Conservation (phyloP, 1,284 basidiomycete species). For the Neonothopanus nambi region DNA sequence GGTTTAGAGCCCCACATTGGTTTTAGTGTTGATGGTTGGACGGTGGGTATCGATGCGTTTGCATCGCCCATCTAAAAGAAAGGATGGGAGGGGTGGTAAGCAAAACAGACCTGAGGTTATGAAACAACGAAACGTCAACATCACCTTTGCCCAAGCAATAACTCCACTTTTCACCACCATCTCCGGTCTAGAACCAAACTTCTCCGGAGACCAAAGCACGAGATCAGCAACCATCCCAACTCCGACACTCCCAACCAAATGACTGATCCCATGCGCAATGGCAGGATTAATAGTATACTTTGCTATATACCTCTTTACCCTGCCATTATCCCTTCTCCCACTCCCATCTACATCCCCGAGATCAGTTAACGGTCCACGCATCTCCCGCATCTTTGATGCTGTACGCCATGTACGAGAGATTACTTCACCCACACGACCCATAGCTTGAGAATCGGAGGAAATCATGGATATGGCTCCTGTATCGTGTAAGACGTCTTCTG, state of each 20-base stretch:
- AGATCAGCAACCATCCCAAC: conserved; percentile 89
- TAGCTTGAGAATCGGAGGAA: conserved; percentile 93
- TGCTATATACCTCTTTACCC: conserved; percentile 96
- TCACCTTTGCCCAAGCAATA: conserved; percentile 85
- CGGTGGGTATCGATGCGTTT: conserved; percentile 91
- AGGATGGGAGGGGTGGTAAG: too few relatives aligned
- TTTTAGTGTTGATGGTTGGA: conserved; percentile 83
- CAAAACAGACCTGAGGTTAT: not conserved
- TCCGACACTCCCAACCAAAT: conserved; percentile 84
- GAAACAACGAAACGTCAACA: conserved; percentile 19
- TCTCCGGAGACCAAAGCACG: conserved; percentile 91
- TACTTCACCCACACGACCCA: conserved; percentile 98
- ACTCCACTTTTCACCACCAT: conserved; percentile 95
- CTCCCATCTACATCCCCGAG: conserved; percentile 68
- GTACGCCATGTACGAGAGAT: conserved; percentile 94
- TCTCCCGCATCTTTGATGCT: conserved; percentile 89
- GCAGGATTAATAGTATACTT: conserved; percentile 99
- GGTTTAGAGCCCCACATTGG: conserved; percentile 90
- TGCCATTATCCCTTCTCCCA: conserved; percentile 83
- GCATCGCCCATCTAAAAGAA: conserved; percentile 84
- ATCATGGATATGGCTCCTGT: conserved; percentile 96
- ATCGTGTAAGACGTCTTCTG: conserved; percentile 97
- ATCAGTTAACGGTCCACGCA: conserved; percentile 67
- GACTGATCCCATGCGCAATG: conserved; percentile 90
- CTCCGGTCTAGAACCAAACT: conserved; percentile 91